Base-by-base conservation (phyloP, 2,329 filamentous ascomycete species). In the Aspergillus aculeatus region DNA sequence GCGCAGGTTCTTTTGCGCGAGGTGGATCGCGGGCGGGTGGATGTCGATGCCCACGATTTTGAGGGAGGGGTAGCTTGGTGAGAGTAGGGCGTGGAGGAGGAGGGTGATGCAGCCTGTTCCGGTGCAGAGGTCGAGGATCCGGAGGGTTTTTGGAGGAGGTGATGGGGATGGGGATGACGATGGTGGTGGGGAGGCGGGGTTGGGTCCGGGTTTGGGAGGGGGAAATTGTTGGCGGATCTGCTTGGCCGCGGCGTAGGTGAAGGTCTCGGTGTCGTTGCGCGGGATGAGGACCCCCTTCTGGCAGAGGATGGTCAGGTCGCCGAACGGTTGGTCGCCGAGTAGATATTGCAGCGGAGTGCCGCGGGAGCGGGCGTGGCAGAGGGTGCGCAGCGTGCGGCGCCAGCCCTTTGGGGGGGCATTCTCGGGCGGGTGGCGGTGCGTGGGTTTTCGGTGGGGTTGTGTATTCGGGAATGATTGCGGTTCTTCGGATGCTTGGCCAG, bases 261-360 rank as follows among this genome's bases (percentile, higher is more conserved):
- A 44, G 38, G 38, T n/a, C 16, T 44, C 38, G 38, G 38, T 44
- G 16, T 44, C 38, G n/a, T 44, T 44, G 38, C 38, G 38, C 14
- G 95, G 95, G 64, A 98, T 96, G 58, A 99, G 79, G 5, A 98
- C 93, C 2, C 91, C 91, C 11, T 81, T 84, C 29, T 80, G 81
- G 71, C 93, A 97, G 57, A 83, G 77, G 50, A 99, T 89, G 47
- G 96, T 89, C 16, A 98, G 77, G 4, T 86, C 79, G 0, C 93
- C 94, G 76, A 99, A 98, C 1, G 89, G 95, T 73, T 97, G 92
- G 5, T 88, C 87, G 3, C 92, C 92, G 1, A 99, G 79, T 23
- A 98, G 83, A 72, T 98, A 98, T 74, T 98, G 95, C 35, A 99
- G 77, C 1, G 95, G 95, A 59, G 87, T 84, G 1, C 92, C 92